phyloP scores from a whole-genome alignment of 164 flowering plant species.

The Macadamia integrifolia region DNA sequence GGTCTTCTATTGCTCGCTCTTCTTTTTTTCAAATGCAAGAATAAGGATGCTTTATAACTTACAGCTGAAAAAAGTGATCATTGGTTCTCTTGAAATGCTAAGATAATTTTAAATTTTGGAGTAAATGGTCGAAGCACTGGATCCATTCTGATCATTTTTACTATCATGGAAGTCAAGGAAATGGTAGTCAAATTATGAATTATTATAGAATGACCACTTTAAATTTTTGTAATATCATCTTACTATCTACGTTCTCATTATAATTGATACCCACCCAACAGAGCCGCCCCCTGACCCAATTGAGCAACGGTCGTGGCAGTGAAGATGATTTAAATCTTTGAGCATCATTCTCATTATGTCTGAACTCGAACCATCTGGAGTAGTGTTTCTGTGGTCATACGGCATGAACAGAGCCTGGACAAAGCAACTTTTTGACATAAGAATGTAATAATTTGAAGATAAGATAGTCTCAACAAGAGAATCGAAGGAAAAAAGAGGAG shows the following conservation, averaged over 20 bases:
- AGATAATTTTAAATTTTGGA: too few relatives aligned
- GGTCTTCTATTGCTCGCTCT: too few relatives aligned
- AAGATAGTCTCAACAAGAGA: not conserved
- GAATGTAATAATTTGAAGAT: not conserved
- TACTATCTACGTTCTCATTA: not conserved
- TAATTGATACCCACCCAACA: constrained; percentile 69
- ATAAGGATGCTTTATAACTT: too few relatives aligned
- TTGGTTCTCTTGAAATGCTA: too few relatives aligned
- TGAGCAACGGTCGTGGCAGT: constrained; percentile 76
- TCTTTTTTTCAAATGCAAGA: too few relatives aligned
- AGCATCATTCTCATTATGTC: constrained; percentile 62
- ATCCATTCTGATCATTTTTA: too few relatives aligned
- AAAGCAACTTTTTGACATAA: constrained; percentile 5
- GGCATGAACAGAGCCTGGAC: constrained; percentile 95
- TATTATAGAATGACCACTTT: too few relatives aligned
- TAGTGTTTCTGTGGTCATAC: constrained; percentile 88
- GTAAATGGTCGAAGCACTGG: too few relatives aligned
- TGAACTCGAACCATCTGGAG: constrained; percentile 69
- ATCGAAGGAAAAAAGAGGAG: not conserved
- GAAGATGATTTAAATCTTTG: constrained; percentile 58
- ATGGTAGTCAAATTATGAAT: too few relatives aligned
- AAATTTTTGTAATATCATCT: not conserved
- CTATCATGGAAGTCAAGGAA: too few relatives aligned
- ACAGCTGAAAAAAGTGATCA: too few relatives aligned
- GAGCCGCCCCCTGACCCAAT: constrained; percentile 98